A percentile compares a stretch with the other conserved stretches of the same genome.
These are phyloP conservation scores for Monilinia polystroma DNA, from an alignment of 2,329 filamentous ascomycete species.

Conservation along the genomic window DNA sequence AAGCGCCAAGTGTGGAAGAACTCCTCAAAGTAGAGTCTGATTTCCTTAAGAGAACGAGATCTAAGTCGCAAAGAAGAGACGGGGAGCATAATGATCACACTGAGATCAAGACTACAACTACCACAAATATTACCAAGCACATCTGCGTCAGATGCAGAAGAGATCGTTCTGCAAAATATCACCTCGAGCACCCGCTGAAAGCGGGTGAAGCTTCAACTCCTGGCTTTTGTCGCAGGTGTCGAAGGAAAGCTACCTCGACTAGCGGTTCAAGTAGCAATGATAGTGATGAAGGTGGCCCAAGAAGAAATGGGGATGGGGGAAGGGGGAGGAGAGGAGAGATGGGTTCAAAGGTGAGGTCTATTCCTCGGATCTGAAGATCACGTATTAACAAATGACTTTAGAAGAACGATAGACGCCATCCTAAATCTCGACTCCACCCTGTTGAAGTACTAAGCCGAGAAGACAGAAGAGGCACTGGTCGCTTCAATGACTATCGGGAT, in stretches of 20 bases:
- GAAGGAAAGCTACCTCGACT: conserved; percentile 37
- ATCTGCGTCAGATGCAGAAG: conserved; percentile 48
- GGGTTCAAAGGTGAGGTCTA: background rate
- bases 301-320: background rate
- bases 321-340: background rate
- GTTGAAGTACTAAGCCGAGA: background rate
- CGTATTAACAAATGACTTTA: background rate
- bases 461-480: background rate
- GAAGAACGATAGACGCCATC: background rate
- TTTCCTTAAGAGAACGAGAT: conserved; percentile 14
- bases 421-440: background rate
- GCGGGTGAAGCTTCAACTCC: conserved; percentile 39
- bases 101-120: conserved; percentile 18
- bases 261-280: conserved; percentile 26
- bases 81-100: background rate
- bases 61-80: background rate
- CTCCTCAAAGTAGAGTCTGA: conserved; percentile 32
- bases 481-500: conserved; percentile 1
- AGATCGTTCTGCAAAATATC: conserved; percentile 45
- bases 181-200: conserved; percentile 41
- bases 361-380: background rate
- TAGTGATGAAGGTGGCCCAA: conserved; percentile 16
- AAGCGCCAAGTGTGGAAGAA: conserved; percentile 23
- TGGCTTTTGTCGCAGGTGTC: conserved; percentile 43
- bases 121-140: conserved; percentile 40